Conservation (phyloP, 2,329 filamentous ascomycete genomes). For the Ceratocystis smalleyi region DNA sequence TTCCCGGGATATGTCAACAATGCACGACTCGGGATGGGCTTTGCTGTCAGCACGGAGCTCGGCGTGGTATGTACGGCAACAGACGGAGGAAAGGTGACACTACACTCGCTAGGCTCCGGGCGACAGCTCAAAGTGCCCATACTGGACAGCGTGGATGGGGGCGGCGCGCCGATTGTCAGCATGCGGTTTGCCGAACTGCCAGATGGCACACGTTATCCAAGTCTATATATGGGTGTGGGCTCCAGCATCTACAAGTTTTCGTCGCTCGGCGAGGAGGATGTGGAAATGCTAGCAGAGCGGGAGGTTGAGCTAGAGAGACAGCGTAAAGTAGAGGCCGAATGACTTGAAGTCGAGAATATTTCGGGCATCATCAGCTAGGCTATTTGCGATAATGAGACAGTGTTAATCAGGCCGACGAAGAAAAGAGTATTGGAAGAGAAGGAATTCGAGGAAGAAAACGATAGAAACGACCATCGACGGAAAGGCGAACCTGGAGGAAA, state of each 20-base stretch:
- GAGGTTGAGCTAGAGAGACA: background rate
- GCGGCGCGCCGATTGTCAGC: slow-evolving; percentile 4
- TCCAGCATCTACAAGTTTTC: slow-evolving; percentile 12
- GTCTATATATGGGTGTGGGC: slow-evolving; percentile 13
- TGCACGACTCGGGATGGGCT: slow-evolving; percentile 33
- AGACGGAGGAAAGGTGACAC: slow-evolving; percentile 31
- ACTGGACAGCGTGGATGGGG: slow-evolving; percentile 12
- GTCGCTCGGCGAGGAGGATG: slow-evolving; percentile 4
- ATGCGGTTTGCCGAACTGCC: slow-evolving; percentile 12
- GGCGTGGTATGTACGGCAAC: slow-evolving; percentile 40
- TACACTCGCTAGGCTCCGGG: slow-evolving; percentile 37
- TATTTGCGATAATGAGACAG: background rate
- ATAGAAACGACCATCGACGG: too few species aligned
- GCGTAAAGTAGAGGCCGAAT: background rate
- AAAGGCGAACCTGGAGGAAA: background rate
- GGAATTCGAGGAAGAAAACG: too few species aligned
- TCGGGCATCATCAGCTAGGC: background rate
- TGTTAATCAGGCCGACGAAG: background rate
- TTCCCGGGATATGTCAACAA: slow-evolving; percentile 38
- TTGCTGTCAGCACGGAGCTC: slow-evolving; percentile 33
- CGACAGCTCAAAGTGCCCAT: slow-evolving; percentile 22
- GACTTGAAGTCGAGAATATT: background rate
- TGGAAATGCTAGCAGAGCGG: slow-evolving; percentile 2
- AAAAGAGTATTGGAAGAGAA: too few species aligned
- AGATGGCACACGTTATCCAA: slow-evolving; percentile 7